Conservation (phyloP, 164 flowering plant species). For the Berberis vulgaris region DNA sequence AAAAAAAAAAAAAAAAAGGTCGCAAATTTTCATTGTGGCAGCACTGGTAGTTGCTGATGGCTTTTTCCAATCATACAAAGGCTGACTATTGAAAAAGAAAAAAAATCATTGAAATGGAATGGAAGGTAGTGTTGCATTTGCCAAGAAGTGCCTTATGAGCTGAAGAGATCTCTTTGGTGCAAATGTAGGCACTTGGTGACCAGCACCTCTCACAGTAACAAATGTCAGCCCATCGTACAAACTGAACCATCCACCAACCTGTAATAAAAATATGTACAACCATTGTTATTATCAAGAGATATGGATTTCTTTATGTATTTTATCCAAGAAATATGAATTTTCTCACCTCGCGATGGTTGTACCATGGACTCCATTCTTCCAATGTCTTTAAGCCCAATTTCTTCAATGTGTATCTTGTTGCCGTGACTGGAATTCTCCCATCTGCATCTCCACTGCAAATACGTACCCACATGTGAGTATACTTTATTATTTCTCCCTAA, state of each 20-base stretch:
- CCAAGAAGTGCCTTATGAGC: constrained; percentile 41
- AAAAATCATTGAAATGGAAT: constrained; percentile 18
- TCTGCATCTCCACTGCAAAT: constrained; percentile 60
- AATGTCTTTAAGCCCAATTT: constrained; percentile 44
- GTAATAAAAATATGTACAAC: not conserved
- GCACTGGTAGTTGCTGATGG: no score
- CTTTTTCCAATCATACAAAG: no score
- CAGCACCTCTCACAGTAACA: constrained; percentile 69
- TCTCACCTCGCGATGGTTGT: constrained; percentile 38
- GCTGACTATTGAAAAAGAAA: no score
- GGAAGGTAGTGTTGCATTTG: constrained; percentile 42
- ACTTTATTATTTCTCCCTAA: no score
- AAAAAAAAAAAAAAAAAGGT: no score
- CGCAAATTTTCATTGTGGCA: no score
- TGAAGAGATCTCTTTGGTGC: constrained; percentile 46
- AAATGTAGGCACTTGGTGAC: constrained; percentile 64
- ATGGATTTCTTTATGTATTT: not conserved
- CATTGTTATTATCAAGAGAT: no score
- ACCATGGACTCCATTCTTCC: constrained; percentile 71
- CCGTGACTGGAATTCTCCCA: constrained; percentile 71
- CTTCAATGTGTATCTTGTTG: constrained; percentile 42
- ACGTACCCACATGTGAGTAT: no score
- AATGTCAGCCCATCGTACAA: constrained; percentile 52
- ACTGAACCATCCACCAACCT: constrained; percentile 80
- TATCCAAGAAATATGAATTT: not conserved